Conservation (phyloP, 345 rosid species). For the Hypericum perforatum region DNA sequence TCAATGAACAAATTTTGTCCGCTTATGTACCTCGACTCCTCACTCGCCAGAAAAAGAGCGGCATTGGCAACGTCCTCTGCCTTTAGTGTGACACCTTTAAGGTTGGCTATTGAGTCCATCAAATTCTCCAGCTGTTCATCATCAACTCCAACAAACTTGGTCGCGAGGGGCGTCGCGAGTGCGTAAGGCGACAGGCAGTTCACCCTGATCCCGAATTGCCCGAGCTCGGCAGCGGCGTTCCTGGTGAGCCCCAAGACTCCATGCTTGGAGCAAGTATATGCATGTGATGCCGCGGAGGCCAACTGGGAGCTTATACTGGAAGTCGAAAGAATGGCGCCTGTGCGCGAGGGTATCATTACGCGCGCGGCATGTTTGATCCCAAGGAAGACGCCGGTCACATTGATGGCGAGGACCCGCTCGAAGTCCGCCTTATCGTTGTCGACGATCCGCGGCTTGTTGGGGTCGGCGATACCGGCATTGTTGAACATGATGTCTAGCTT, state of each 20-base stretch:
- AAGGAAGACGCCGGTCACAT: constrained; percentile 34
- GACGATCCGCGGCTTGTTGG: constrained; percentile 19
- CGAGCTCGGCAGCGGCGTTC: constrained; percentile 39
- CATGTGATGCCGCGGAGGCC: constrained; percentile 21
- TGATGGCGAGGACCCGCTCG: constrained; percentile 28
- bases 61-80: constrained; percentile 42
- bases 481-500: constrained; percentile 24
- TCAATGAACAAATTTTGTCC: constrained; percentile 40
- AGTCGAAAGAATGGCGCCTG: constrained; percentile 28
- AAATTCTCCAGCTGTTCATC: constrained; percentile 21
- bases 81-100: constrained; percentile 36
- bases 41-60: constrained; percentile 41
- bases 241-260: constrained; percentile 40
- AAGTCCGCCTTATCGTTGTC: constrained; percentile 30
- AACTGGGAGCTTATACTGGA: constrained; percentile 22
- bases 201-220: constrained; percentile 41
- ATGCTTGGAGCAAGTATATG: constrained; percentile 39
- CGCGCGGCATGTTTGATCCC: constrained; percentile 35
- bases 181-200: constrained; percentile 42
- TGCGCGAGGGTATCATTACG: constrained; percentile 29
- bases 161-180: constrained; percentile 34
- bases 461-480: constrained; percentile 20
- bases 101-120: constrained; percentile 11
- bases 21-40: constrained; percentile 40
- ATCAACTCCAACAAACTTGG: constrained; percentile 15